Evolutionary conservation across 148 eudicot genomes (phyloP).

Genomic region (Pouteria glomerata): DNA sequence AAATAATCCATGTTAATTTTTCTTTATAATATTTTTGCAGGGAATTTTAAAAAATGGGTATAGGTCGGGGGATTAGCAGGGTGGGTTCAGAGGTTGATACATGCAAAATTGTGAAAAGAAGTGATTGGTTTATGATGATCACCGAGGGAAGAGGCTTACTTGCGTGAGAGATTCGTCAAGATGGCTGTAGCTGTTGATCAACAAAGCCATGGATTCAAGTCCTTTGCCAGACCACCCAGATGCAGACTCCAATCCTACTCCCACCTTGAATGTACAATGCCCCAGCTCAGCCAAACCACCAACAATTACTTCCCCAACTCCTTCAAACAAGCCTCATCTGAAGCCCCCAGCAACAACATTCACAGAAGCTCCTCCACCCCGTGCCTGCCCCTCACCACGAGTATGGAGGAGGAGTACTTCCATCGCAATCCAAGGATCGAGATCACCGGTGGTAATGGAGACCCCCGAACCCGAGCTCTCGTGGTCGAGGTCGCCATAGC

Average conservation of each 20-base stretch:
- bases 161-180: conserved; percentile 25
- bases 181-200: conserved; percentile 80
- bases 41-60: too few relatives aligned
- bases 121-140: conserved; percentile 14
- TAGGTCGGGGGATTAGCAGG: too few relatives aligned
- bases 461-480: conserved; percentile 56
- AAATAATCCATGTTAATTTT: too few relatives aligned
- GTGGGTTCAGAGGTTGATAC: too few relatives aligned
- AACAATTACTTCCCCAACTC: conserved; percentile 28
- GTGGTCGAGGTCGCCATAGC: conserved; percentile 84
- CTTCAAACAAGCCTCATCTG: conserved; percentile 32
- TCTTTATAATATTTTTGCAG: too few relatives aligned
- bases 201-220: conserved; percentile 56
- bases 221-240: conserved; percentile 61
- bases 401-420: conserved; percentile 32
- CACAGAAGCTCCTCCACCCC: conserved; percentile 88
- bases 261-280: conserved; percentile 53
- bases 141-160: conserved; percentile 25
- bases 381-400: conserved; percentile 53
- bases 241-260: conserved; percentile 72
- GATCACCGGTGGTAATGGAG: conserved; percentile 57
- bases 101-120: too few relatives aligned
- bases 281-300: conserved; percentile 44
- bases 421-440: conserved; percentile 55
- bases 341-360: conserved; percentile 39